phyloP scores from a whole-genome alignment of 441 rosid genomes.

The Flueggea neowawraea region DNA sequence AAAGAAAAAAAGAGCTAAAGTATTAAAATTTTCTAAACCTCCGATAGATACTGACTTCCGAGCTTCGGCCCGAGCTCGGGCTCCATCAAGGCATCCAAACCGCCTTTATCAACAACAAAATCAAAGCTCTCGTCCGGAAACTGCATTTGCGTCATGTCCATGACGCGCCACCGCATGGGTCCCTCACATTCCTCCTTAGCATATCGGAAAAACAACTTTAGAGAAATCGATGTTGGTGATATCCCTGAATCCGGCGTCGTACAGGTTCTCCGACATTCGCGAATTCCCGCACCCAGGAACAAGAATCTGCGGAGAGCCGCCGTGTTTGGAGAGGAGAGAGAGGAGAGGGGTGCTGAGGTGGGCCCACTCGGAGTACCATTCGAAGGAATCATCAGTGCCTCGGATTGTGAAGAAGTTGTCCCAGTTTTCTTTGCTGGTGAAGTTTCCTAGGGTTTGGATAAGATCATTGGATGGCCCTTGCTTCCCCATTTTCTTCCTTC shows the following conservation, averaged over 20 bases:
- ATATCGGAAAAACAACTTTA: slow-evolving; percentile 85
- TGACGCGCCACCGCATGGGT: slow-evolving; percentile 87
- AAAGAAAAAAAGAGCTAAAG: no score
- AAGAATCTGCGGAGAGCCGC: slow-evolving; percentile 45
- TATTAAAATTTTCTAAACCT: slow-evolving; percentile 38
- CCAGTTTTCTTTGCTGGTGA: slow-evolving; percentile 98
- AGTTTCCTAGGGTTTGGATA: slow-evolving; percentile 67
- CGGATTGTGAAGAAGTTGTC: slow-evolving; percentile 89
- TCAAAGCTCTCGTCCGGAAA: slow-evolving; percentile 56
- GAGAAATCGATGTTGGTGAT: slow-evolving; percentile 88
- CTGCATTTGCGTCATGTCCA: slow-evolving; percentile 93
- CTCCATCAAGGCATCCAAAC: slow-evolving; percentile 98
- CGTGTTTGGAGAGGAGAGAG: slow-evolving; percentile 28
- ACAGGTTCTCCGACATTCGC: slow-evolving; percentile 75
- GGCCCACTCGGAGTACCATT: slow-evolving; percentile 99
- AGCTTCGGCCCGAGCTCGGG: slow-evolving; percentile 73
- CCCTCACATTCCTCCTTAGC: slow-evolving; percentile 79
- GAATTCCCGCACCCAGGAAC: slow-evolving; percentile 96
- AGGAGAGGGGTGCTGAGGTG: slow-evolving; percentile 60
- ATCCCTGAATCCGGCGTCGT: slow-evolving; percentile 69
- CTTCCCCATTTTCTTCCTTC: slow-evolving; percentile 33
- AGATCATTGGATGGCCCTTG: slow-evolving; percentile 35
- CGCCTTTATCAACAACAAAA: slow-evolving; percentile 91
- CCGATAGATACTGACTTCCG: slow-evolving; percentile 71
- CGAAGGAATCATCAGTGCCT: slow-evolving; percentile 78